These are phyloP conservation scores for Isabelozyma pseudorhagii DNA, from an alignment of 805 yeast genomes.

Conservation along the genomic window DNA sequence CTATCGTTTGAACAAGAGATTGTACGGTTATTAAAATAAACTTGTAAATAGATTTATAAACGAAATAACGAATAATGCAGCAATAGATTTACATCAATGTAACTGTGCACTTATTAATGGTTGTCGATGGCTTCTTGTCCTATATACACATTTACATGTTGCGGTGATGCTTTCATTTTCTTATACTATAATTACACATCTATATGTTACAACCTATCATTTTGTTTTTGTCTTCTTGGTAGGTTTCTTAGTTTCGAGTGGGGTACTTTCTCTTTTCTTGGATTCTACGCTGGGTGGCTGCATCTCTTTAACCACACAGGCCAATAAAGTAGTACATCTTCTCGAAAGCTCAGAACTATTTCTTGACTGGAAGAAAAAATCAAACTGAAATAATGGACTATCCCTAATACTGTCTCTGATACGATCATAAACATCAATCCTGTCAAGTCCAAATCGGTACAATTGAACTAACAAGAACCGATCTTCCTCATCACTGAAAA, in stretches of 20 bases:
- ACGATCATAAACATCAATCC: slow-evolving; percentile 72
- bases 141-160: not conserved
- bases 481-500: slow-evolving; percentile 87
- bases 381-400: slow-evolving; percentile 78
- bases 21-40: slow-evolving; percentile 47
- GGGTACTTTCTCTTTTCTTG: slow-evolving; percentile 9
- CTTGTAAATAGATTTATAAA: not conserved
- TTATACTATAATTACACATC: not conserved
- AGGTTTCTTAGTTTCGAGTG: slow-evolving; percentile 6
- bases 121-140: not conserved
- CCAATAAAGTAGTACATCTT: slow-evolving; percentile 75
- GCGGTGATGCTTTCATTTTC: too few relatives aligned
- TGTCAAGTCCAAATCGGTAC: slow-evolving; percentile 76
- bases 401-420: slow-evolving; percentile 72
- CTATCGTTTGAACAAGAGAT: slow-evolving; percentile 39
- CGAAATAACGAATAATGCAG: not conserved
- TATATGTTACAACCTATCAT: not conserved
- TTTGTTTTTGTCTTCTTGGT: not conserved
- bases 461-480: slow-evolving; percentile 78
- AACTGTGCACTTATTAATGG: not conserved
- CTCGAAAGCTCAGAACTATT: slow-evolving; percentile 75
- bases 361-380: slow-evolving; percentile 82
- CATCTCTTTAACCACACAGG: slow-evolving; percentile 68
- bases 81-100: not conserved
- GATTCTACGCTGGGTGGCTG: slow-evolving; percentile 12